Conservation (phyloP, 139 green algal genomes). For the Picochlorum costavermella region DNA sequence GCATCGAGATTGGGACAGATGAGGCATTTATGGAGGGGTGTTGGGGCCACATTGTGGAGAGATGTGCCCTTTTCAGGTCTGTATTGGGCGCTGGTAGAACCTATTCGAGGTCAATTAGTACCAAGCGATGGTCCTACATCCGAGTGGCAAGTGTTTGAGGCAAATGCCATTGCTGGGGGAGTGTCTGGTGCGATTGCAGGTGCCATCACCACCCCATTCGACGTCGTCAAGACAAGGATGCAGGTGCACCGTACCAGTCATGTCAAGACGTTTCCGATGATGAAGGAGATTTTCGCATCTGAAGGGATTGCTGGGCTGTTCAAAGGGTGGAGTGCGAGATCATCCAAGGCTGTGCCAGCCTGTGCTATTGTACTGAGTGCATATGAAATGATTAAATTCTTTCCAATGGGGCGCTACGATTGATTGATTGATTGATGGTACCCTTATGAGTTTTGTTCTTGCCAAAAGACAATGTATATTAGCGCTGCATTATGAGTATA, state of each 20-base stretch:
- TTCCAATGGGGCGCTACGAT: not conserved
- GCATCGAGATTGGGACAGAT: constrained; percentile 7
- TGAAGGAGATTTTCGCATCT: constrained; percentile 26
- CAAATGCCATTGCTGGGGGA: constrained; percentile 57
- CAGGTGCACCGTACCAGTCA: constrained; percentile 42
- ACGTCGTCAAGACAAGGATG: constrained; percentile 90
- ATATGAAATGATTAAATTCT: constrained; percentile 80
- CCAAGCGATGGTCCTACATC: not conserved
- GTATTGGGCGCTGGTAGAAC: constrained; percentile 88
- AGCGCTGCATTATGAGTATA: too few relatives aligned
- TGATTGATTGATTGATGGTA: too few relatives aligned
- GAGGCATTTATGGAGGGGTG: constrained; percentile 62
- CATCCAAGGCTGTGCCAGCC: constrained; percentile 62
- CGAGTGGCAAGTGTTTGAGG: constrained; percentile 37
- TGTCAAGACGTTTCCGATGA: constrained; percentile 26
- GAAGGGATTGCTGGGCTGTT: constrained; percentile 70
- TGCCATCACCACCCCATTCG: constrained; percentile 83
- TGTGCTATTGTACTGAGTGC: constrained; percentile 81
- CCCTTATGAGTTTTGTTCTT: too few relatives aligned
- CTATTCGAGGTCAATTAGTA: constrained; percentile 48
- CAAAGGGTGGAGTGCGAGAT: constrained; percentile 56
- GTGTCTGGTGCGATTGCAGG: constrained; percentile 65
- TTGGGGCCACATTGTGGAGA: constrained; percentile 67
- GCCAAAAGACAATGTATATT: too few relatives aligned
- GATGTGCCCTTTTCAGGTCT: constrained; percentile 92